Percentiles rank a stretch among this genome's conserved stretches.
Evolutionary conservation across 2,329 filamentous ascomycete species (phyloP).

Genomic region (Cryoendolithus antarcticus): DNA sequence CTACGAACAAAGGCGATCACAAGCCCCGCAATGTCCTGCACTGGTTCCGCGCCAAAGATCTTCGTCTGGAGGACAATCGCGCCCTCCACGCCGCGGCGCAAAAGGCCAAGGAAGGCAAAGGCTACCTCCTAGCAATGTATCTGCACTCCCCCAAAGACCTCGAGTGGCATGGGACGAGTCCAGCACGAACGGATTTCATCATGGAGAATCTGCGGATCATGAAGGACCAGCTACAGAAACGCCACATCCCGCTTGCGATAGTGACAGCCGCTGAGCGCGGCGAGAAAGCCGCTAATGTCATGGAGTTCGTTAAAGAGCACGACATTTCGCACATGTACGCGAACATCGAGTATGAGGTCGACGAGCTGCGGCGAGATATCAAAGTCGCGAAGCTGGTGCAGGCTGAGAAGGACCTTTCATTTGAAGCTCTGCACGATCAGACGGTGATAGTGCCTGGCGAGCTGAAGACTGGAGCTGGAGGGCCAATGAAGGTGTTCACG

Average conservation of each 20-base stretch:
- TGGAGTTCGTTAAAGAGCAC: constrained; percentile 33
- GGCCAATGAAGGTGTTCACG: constrained; percentile 40
- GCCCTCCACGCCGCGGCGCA: constrained; percentile 34
- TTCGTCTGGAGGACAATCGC: constrained; percentile 39
- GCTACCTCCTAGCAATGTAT: constrained; percentile 34
- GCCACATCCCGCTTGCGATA: constrained; percentile 38
- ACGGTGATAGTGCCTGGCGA: constrained; percentile 36
- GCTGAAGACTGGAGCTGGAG: constrained; percentile 30
- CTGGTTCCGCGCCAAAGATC: constrained; percentile 41
- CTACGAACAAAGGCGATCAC: constrained; percentile 26
- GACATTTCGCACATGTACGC: constrained; percentile 36
- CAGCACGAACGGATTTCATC: constrained; percentile 38
- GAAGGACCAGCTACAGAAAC: constrained; percentile 33
- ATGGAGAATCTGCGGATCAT: constrained; percentile 32
- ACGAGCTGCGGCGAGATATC: constrained; percentile 57
- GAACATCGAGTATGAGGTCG: constrained; percentile 76
- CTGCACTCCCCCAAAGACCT: constrained; percentile 36
- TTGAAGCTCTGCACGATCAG: constrained; percentile 38
- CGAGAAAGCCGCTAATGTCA: constrained; percentile 29
- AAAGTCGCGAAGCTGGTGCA: constrained; percentile 27
- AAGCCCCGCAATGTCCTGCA: constrained; percentile 33
- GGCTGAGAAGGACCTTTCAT: constrained; percentile 24
- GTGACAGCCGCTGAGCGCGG: constrained; percentile 30
- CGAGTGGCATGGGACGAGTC: constrained; percentile 39
- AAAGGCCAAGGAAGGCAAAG: constrained; percentile 32